Conservation (phyloP, 2,329 filamentous ascomycete genomes). For the Aspergillus transmontanensis region DNA sequence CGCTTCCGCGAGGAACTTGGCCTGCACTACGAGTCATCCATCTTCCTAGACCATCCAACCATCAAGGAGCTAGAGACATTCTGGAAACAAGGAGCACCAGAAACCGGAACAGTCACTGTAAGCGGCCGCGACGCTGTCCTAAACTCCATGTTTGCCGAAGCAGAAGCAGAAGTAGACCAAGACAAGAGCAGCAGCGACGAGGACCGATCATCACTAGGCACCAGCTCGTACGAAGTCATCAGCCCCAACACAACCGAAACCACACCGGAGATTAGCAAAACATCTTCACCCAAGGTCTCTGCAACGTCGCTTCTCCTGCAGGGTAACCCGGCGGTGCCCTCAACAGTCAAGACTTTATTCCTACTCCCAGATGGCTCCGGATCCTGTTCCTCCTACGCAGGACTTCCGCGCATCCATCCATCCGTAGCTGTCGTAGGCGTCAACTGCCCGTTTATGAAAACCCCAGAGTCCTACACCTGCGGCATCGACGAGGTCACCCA, state of each 20-base stretch:
- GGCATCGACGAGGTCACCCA: slow-evolving; percentile 24
- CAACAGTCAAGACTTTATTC: slow-evolving; percentile 28
- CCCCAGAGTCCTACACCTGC: slow-evolving; percentile 24
- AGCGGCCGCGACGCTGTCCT: slow-evolving; percentile 25
- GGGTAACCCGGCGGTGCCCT: not conserved
- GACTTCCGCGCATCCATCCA: slow-evolving; percentile 30
- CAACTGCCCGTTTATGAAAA: slow-evolving; percentile 20
- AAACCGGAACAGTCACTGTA: slow-evolving; percentile 14
- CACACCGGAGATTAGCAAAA: not conserved
- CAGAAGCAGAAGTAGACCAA: not conserved
- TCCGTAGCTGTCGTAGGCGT: slow-evolving; percentile 4
- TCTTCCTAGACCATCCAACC: slow-evolving; percentile 62
- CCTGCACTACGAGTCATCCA: slow-evolving; percentile 58
- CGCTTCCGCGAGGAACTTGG: slow-evolving; percentile 64
- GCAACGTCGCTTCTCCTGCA: not conserved
- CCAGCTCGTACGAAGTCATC: slow-evolving; percentile 35
- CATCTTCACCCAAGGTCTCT: not conserved
- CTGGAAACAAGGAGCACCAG: slow-evolving; percentile 40
- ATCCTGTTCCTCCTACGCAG: slow-evolving; percentile 46
- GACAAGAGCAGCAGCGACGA: slow-evolving; percentile 15
- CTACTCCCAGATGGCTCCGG: slow-evolving; percentile 48
- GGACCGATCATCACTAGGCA: slow-evolving; percentile 31
- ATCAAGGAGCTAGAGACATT: slow-evolving; percentile 61
- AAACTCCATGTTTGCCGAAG: slow-evolving; percentile 26
- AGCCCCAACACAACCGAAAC: not conserved